Evolutionary conservation across 2,329 filamentous ascomycete species (phyloP).

Genomic region (Colletotrichum theobromicola): DNA sequence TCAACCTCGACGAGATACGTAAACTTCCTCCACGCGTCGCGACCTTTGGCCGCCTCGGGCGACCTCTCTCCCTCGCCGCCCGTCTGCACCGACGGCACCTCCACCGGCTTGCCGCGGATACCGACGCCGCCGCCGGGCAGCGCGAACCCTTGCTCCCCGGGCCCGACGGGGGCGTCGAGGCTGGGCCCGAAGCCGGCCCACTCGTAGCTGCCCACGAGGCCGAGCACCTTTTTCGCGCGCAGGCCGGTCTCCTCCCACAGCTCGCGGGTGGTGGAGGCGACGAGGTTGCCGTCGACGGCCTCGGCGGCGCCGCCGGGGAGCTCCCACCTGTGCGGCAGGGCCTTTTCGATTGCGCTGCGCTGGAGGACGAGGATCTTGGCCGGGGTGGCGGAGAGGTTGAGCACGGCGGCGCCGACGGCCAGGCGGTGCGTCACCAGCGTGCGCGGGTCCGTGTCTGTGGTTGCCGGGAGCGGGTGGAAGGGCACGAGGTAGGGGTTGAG

Average conservation of each 20-base stretch:
- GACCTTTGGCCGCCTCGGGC: not conserved
- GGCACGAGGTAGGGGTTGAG: constrained; percentile 4
- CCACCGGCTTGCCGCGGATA: not conserved
- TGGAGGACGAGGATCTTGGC: constrained; percentile 45
- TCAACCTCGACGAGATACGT: constrained; percentile 39
- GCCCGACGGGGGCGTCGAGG: not conserved
- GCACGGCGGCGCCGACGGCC: constrained; percentile 18
- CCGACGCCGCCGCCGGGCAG: constrained; percentile 9
- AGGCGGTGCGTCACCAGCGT: constrained; percentile 2
- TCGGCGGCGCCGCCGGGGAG: constrained; percentile 49
- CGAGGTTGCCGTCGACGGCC: constrained; percentile 45
- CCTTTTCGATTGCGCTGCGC: constrained; percentile 39
- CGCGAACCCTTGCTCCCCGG: constrained; percentile 21
- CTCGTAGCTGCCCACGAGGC: constrained; percentile 36
- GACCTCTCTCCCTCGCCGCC: constrained; percentile 19
- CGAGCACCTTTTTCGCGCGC: constrained; percentile 41
- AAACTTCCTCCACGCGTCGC: constrained; percentile 36
- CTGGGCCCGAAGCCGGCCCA: constrained; percentile 9
- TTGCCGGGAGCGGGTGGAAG: not conserved
- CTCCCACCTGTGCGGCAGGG: constrained; percentile 48
- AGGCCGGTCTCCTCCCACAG: constrained; percentile 56
- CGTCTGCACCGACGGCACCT: not conserved
- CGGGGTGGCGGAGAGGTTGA: not conserved
- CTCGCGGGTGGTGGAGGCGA: constrained; percentile 52
- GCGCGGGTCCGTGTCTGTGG: not conserved